A percentile compares a stretch with the other conserved stretches of the same genome.
Conservation (phyloP, 495 filamentous ascomycete genomes). For the Aspergillus bertholletiae region DNA sequence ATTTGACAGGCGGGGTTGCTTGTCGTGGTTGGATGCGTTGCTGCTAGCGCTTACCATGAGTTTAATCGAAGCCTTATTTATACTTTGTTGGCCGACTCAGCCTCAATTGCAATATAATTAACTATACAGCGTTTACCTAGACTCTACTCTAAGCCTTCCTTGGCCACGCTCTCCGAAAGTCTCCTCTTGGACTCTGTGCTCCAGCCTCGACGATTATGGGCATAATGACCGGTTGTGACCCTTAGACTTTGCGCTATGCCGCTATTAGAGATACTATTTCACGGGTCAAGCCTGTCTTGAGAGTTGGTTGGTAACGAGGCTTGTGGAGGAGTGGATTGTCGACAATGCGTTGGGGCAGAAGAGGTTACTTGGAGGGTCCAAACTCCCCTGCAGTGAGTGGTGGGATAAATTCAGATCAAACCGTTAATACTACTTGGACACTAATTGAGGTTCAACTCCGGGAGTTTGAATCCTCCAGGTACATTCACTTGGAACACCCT, state of each 20-base stretch:
- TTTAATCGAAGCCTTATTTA: no score
- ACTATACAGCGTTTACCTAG: no score
- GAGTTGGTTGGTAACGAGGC: conserved; percentile 7
- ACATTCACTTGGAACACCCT: conserved; percentile 11
- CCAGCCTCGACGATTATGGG: conserved; percentile 25
- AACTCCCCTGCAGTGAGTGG: background rate
- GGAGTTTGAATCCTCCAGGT: conserved; percentile 10
- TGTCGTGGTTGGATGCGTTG: no score
- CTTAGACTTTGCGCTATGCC: conserved; percentile 17
- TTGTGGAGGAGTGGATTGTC: conserved; percentile 9
- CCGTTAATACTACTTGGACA: no score
- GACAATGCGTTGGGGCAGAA: conserved; percentile 11
- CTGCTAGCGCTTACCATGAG: no score
- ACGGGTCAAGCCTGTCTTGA: conserved; percentile 10
- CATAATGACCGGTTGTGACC: conserved; percentile 9
- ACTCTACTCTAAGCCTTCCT: conserved; percentile 34
- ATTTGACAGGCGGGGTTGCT: conserved; percentile 39
- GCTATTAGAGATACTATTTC: conserved; percentile 13
- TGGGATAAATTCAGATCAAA: background rate
- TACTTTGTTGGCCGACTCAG: no score
- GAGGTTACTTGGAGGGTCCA: conserved; percentile 11
- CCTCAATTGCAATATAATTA: no score
- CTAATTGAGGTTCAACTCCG: no score
- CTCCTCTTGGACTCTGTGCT: conserved; percentile 36
- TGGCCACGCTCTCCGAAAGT: conserved; percentile 27